Percentiles rank a stretch among this genome's conserved stretches.
Conservation (phyloP, 202 grass and related monocot species). For the Zoysia matrella region DNA sequence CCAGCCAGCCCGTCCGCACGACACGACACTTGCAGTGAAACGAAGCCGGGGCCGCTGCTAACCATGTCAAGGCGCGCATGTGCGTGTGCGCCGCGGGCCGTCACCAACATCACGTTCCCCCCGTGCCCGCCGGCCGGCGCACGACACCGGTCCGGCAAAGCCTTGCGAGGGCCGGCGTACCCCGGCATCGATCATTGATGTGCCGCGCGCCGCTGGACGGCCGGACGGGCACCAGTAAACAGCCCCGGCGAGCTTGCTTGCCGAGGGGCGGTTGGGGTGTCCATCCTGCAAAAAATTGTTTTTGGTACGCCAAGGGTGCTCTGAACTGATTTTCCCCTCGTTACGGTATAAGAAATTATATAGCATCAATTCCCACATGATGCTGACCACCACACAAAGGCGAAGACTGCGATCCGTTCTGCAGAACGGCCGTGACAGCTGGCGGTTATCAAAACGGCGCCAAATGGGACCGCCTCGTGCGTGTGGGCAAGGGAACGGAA, state of each 20-base stretch:
- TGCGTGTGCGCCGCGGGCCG: conserved; percentile 6
- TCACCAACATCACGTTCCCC: conserved; percentile 34
- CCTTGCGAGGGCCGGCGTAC: not conserved
- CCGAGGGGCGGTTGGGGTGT: not conserved
- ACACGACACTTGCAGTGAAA: not conserved
- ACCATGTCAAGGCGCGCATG: conserved; percentile 42
- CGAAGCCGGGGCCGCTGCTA: not conserved
- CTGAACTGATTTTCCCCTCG: conserved; percentile 9
- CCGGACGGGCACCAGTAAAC: conserved; percentile 24
- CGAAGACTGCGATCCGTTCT: not conserved
- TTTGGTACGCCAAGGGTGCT: not conserved
- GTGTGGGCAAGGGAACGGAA: conserved; percentile 20
- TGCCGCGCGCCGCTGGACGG: not conserved
- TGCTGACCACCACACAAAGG: conserved; percentile 36
- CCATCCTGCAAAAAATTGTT: not conserved
- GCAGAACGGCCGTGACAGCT: not conserved
- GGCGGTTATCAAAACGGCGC: conserved; percentile 55
- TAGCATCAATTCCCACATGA: conserved; percentile 38
- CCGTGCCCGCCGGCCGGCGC: conserved; percentile 6
- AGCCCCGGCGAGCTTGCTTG: not conserved
- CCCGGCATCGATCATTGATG: not conserved
- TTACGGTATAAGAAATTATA: not conserved
- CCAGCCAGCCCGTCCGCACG: conserved; percentile 15
- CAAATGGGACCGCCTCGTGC: conserved; percentile 62
- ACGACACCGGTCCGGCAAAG: conserved; percentile 36